Evolutionary conservation across 345 rosid genomes (phyloP), one percentile per base, ranked within the genome.

Genomic region (Bretschneidera sinensis): DNA sequence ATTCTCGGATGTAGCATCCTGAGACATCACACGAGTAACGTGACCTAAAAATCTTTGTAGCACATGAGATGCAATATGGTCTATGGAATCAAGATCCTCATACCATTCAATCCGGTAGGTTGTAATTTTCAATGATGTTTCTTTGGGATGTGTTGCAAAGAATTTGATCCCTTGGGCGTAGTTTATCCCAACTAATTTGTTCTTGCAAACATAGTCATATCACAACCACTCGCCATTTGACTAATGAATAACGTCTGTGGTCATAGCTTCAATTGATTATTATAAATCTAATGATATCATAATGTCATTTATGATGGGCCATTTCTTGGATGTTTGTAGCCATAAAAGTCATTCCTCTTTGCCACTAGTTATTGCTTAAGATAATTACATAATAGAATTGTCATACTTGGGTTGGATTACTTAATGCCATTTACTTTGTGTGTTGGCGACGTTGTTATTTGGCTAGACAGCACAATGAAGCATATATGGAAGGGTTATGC

Each of bases 191-290:
- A 8, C 8, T 13, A 17, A 15, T 22, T 18, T 9, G 14, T 21
- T 16, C 15, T 20, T 19, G 3, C 13, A 43, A 45, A 22, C 1
- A 28, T 24, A 0, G 20, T 43, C 51, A 13, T 58, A 18, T 2
- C 13, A 43, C 21, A 8, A 53, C 17, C 19, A 69, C 51, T 55
- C 24, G 59, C 48, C 16, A 22, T 62, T 68, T 18, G 58, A 35
- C n/a, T 22, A 54, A 31, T 22, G 50, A 7, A 18, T 4, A 7
- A 24, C 19, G 33, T 39, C 16, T 20, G 48, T 35, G 58, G 55
- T 52, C 35, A 48, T 17, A 25, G 43, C 59, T 8, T 66, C 24
- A 21, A 39, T 14, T 25, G 39, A 47, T 47, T 43, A 22, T 25
- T 59, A 43, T 19, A 52, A 53, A 21, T 53, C 5, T 43, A 9